Evolutionary conservation across 495 filamentous ascomycete genomes (phyloP).

Genomic region (Neurospora sp.): DNA sequence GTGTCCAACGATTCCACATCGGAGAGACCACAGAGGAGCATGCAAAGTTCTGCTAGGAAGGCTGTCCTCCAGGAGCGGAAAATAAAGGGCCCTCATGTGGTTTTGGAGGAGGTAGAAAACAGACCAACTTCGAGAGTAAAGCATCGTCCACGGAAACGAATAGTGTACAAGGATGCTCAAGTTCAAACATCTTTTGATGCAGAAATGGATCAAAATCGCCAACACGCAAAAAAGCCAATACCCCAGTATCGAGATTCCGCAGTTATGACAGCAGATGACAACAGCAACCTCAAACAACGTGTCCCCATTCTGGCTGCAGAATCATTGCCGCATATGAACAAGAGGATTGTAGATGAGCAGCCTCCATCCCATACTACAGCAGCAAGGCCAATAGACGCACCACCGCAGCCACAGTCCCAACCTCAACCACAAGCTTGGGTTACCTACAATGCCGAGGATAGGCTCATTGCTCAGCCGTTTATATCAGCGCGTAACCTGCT

Average conservation of each 20-base stretch:
- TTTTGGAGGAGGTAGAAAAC: background rate
- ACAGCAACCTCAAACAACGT: background rate
- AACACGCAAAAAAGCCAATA: background rate
- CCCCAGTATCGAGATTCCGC: background rate
- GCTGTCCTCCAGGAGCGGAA: background rate
- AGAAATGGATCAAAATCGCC: background rate
- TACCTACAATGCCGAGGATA: background rate
- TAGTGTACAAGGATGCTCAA: background rate
- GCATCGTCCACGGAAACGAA: background rate
- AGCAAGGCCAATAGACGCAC: background rate
- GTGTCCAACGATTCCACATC: background rate
- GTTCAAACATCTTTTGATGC: background rate
- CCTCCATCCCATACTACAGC: background rate
- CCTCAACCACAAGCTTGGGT: background rate
- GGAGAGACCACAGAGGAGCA: background rate
- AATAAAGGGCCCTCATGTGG: background rate
- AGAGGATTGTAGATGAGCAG: background rate
- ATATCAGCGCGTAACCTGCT: background rate
- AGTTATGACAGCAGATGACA: background rate
- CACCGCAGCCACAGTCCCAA: background rate
- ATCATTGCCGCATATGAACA: background rate
- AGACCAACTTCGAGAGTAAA: background rate
- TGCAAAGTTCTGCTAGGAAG: background rate
- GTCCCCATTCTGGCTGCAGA: background rate
- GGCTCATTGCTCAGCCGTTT: background rate